A percentile compares a stretch with the other conserved stretches of the same genome.
Evolutionary conservation across 768 basidiomycete genomes (phyloP).

Genomic region (Trametes gibbosa): DNA sequence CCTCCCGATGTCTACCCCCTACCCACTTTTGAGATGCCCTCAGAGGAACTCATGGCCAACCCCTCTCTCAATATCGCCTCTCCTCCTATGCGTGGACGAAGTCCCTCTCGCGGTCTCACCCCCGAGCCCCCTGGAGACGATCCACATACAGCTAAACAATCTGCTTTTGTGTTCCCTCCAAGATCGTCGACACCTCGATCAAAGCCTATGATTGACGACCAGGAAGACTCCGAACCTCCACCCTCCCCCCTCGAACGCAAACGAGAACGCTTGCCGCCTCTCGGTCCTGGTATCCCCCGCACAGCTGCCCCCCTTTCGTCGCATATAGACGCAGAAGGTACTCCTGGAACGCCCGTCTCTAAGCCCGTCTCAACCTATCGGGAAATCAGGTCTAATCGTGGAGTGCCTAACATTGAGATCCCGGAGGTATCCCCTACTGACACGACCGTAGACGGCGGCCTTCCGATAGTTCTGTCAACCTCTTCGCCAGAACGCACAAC

Average conservation of each 20-base stretch:
- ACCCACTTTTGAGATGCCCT: slow-evolving; percentile 32
- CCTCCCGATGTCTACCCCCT: slow-evolving; percentile 42
- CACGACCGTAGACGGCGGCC: slow-evolving; percentile 21
- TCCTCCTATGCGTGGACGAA: slow-evolving; percentile 37
- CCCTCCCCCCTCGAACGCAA: slow-evolving; percentile 8
- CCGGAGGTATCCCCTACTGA: slow-evolving; percentile 25
- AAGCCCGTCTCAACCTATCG: slow-evolving; percentile 24
- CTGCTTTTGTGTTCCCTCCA: slow-evolving; percentile 54
- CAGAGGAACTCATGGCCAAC: slow-evolving; percentile 10
- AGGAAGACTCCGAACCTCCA: slow-evolving; percentile 26
- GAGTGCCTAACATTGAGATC: slow-evolving; percentile 41
- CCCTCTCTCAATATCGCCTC: slow-evolving; percentile 27
- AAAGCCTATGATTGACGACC: slow-evolving; percentile 28
- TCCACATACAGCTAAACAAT: slow-evolving; percentile 42
- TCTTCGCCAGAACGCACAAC: slow-evolving; percentile 29
- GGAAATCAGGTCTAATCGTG: slow-evolving; percentile 31
- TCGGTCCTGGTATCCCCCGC: slow-evolving; percentile 24
- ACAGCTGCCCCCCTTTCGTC: slow-evolving; percentile 3
- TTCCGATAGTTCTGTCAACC: slow-evolving; percentile 26
- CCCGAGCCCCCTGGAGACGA: slow-evolving; percentile 39
- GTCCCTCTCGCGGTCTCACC: slow-evolving; percentile 31
- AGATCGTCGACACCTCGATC: slow-evolving; percentile 32
- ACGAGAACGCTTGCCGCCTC: slow-evolving; percentile 23
- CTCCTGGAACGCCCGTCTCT: not conserved
- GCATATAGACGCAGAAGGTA: not conserved